phyloP scores from a whole-genome alignment of 2,329 filamentous ascomycete genomes.

The Mycocentrospora acerina region DNA sequence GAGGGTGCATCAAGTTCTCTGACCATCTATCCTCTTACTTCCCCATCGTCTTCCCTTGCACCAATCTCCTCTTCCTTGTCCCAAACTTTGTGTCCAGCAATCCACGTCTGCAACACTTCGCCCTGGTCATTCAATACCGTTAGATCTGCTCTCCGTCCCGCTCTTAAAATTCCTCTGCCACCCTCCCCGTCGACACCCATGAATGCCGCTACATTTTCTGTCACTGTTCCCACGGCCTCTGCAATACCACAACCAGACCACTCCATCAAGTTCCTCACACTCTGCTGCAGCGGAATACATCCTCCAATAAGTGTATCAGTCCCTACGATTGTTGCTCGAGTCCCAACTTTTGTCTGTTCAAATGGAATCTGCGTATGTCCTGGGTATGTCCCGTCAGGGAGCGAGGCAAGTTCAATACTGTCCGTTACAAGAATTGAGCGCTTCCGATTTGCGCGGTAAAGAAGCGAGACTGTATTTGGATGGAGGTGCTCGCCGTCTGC shows the following conservation, averaged over 20 bases:
- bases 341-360: constrained; percentile 52
- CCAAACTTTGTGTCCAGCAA: constrained; percentile 52
- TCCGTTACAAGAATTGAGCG: constrained; percentile 57
- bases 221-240: constrained; percentile 52
- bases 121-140: constrained; percentile 50
- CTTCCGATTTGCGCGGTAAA: constrained; percentile 49
- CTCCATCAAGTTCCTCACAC: constrained; percentile 51
- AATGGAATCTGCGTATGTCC: constrained; percentile 55
- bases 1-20: not conserved
- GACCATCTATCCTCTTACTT: constrained; percentile 23
- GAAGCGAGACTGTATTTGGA: constrained; percentile 51
- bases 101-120: constrained; percentile 54
- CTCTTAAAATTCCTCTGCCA: constrained; percentile 46
- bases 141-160: constrained; percentile 52
- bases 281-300: constrained; percentile 54
- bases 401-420: constrained; percentile 56
- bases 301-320: constrained; percentile 58
- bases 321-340: constrained; percentile 53
- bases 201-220: constrained; percentile 53
- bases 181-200: constrained; percentile 50
- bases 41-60: constrained; percentile 31
- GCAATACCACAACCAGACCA: constrained; percentile 52
- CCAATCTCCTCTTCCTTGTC: constrained; percentile 37
- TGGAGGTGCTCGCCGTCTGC: constrained; percentile 58
- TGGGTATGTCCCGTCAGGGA: constrained; percentile 54